Evolutionary conservation across 805 yeast species (phyloP), one percentile per base, ranked within the genome.

Genomic region (Schwanniomyces vanrijiae): DNA sequence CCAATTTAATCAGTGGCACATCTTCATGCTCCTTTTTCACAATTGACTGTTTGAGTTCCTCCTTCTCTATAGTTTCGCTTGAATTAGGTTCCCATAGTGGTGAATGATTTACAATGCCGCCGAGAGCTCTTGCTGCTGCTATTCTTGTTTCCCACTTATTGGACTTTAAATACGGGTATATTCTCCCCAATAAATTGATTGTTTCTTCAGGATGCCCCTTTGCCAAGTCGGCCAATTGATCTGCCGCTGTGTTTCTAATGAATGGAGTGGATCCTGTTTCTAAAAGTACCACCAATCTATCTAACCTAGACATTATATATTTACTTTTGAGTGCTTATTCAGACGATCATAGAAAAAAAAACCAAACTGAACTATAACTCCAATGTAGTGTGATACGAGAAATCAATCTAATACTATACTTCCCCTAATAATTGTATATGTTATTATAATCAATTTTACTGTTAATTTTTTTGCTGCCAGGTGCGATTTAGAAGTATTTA

Each of bases 201-300:
- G 88, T 81, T 58, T 94, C 98, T 60, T 92, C 98, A 0, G 98
- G 97, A 60, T 94, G 98, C 37, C 87, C 86, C 64, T 87, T 87
- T 22, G 97, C 97, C 33, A 95, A 76, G 55, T 92, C 98, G 4
- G 96, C 89, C 54, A 94, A 75, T 68, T 94, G 99, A 60, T 92
- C 97, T 2, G 98, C 98, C 1, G 99, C 99, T 8, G 97, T 89
- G 60, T 89, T 90, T 54, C 98, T 80, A 38, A 94, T 94, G 62
- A 90, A 87, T 34, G 88, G 88, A 4, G 97, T 90, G 10, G 97
- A 89, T 9, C 99, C 99, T 1, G 97, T 89, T 68, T 95, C 99
- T 54, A 94, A 72, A 37, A 81, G 55, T 49, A 80, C 70, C 50
- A 81, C 84, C 48, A 81, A 74, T 46, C 84, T 69, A 55, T 81